Evolutionary conservation across 176 grass and related monocot genomes (phyloP), one percentile per base, ranked within the genome.

Genomic region (Olyra latifolia): DNA sequence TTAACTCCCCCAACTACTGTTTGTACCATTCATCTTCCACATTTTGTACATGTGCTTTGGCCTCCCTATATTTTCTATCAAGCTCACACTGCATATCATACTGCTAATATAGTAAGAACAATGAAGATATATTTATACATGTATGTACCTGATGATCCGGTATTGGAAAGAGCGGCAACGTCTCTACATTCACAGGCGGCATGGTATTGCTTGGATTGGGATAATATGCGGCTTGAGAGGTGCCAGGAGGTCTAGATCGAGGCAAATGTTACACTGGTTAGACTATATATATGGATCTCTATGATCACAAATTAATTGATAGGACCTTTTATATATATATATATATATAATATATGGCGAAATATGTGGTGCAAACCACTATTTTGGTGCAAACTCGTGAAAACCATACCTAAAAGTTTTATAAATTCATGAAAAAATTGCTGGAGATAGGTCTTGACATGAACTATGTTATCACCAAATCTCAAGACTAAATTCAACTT

Each of bases 41-140:
- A n/a, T n/a, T n/a, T n/a, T n/a, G n/a, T n/a, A n/a, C n/a, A n/a
- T n/a, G n/a, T n/a, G n/a, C n/a, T n/a, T n/a, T n/a, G n/a, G n/a
- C n/a, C n/a, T n/a, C n/a, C n/a, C n/a, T n/a, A n/a, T n/a, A n/a
- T n/a, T n/a, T n/a, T n/a, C n/a, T n/a, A n/a, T n/a, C n/a, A n/a
- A n/a, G n/a, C n/a, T n/a, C n/a, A n/a, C n/a, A n/a, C n/a, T 67
- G 25, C 29, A 52, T 65, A 65, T 52, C 61, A 66, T 50, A 48
- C 20, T 53, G 23, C 14, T 27, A 17, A 20, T 27, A 11, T 6
- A 23, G 10, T 40, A 69, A 59, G 52, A 46, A 80, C 35, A 8
- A 30, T 10, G 24, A 80, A 16, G 22, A n/a, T n/a, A 29, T 16
- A 65, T 39, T 65, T 65, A 65, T 20, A n/a, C 19, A 35, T 39